Base-by-base conservation (phyloP, 2,329 filamentous ascomycete genomes). In the Aspergillus transmontanensis region DNA sequence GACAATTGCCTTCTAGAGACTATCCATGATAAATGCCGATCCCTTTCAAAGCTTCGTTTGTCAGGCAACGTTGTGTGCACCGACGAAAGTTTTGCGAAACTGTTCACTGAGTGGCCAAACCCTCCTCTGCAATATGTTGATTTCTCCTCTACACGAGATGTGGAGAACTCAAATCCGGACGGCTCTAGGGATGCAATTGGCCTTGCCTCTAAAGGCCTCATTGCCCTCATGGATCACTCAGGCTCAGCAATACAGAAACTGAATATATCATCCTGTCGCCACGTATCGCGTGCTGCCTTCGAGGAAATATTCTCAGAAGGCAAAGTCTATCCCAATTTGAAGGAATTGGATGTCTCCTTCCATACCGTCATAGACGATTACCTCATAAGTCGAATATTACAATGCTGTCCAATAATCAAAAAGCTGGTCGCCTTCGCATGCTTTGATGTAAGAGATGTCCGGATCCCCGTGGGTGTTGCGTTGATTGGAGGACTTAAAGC, bases 141-240 rank as follows among this genome's bases (percentile, higher is more conserved):
- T 75, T 77, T 98, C 19, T 89, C 90, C 69, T 89, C 89, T 65
- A 93, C 89, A 64, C 90, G 94, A 21, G 87, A 93, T 70, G 75
- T 96, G 39, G 91, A 97, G 73, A 87, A 92, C 63, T 80, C 82
- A 56, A 86, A 86, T 30, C 90, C 92, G 0, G 85, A 89, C 26
- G 86, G 88, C 5, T 84, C 86, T 0, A 80, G 88, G 61, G 83
- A 85, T 28, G 77, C 85, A 9, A 80, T 94, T 51, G 94, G 94
- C 1, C 83, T 97, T 36, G 92, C 90, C 58, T 90, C 88, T 0
- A 79, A 85, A 6, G 93, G 91, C 0, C 94, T 98, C 79, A 82
- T 85, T 67, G 91, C 92, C 0, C 79, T 97, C 50, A 97, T 97
- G 92, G 80, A 82, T 0, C 94, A 97, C 74, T 97, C 93, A 0